phyloP scores from a whole-genome alignment of 2,329 filamentous ascomycete genomes.

The Penicillium sp. region DNA sequence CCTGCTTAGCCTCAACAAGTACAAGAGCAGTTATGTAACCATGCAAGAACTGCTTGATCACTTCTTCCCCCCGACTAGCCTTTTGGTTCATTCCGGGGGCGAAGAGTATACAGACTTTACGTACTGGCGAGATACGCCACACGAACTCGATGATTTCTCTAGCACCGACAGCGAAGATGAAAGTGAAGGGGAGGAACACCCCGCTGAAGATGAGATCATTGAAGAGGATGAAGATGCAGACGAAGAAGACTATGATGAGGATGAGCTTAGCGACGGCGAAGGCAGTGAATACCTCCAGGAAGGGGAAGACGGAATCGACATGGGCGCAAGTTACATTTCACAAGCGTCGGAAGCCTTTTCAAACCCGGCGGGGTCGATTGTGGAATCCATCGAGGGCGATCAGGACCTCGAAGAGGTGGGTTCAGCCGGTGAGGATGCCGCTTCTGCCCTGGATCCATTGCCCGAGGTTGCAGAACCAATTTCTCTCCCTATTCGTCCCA shows the following conservation, averaged over 20 bases:
- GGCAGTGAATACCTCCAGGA: constrained; percentile 46
- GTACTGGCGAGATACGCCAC: constrained; percentile 84
- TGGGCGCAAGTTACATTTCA: constrained; percentile 36
- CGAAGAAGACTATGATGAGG: constrained; percentile 43
- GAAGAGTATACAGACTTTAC: constrained; percentile 97
- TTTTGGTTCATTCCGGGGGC: constrained; percentile 80
- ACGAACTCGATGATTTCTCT: constrained; percentile 84
- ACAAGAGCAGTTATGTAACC: constrained; percentile 93
- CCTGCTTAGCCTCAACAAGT: constrained; percentile 82
- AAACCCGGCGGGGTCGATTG: constrained; percentile 43
- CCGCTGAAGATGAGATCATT: constrained; percentile 50
- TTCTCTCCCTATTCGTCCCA: constrained; percentile 21
- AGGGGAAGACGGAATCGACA: constrained; percentile 26
- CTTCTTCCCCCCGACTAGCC: constrained; percentile 89
- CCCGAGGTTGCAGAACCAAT: constrained; percentile 6
- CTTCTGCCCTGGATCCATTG: constrained; percentile 3
- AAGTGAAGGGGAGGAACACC: constrained; percentile 44
- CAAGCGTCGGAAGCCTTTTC: constrained; percentile 45
- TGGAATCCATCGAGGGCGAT: constrained; percentile 40
- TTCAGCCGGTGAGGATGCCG: constrained; percentile 22
- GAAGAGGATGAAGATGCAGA: constrained; percentile 43
- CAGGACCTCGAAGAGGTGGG: constrained; percentile 24
- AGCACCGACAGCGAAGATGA: constrained; percentile 66
- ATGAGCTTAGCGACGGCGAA: constrained; percentile 50
- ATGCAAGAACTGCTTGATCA: constrained; percentile 98